A percentile compares a stretch with the other conserved stretches of the same genome.
These are phyloP conservation scores for Penicillium cosmopolitanum DNA, from an alignment of 495 filamentous ascomycete species.

Conservation along the genomic window DNA sequence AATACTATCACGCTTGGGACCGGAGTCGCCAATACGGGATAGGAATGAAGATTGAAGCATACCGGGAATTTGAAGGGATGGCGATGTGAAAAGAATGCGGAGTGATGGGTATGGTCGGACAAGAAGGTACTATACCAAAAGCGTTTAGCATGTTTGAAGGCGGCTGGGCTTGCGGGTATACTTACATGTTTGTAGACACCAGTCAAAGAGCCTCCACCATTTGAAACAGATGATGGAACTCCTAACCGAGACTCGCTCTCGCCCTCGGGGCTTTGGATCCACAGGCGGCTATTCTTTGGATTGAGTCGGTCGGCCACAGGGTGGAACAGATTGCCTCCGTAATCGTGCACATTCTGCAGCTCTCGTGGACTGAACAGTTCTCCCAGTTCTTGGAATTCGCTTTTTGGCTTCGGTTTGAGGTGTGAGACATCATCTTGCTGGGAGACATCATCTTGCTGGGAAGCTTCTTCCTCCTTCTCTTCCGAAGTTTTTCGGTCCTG, in stretches of 20 bases:
- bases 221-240: not conserved
- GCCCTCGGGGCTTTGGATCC: constrained; percentile 18
- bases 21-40: constrained; percentile 53
- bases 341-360: constrained; percentile 48
- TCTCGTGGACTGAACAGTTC: constrained; percentile 62
- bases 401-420: constrained; percentile 16
- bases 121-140: constrained; percentile 56
- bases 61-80: constrained; percentile 61
- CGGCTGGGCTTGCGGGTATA: not conserved
- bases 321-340: constrained; percentile 41
- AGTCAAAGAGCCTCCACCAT: constrained; percentile 28
- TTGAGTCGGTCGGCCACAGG: constrained; percentile 16
- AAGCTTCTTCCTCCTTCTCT: constrained; percentile 9
- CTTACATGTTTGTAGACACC: constrained; percentile 53
- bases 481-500: constrained; percentile 1
- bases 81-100: constrained; percentile 66
- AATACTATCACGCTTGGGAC: constrained; percentile 54
- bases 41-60: constrained; percentile 63
- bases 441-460: not conserved
- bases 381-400: constrained; percentile 57
- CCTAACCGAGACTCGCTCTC: not conserved
- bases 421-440: not conserved
- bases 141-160: not conserved
- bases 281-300: constrained; percentile 10
- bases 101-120: constrained; percentile 65